A percentile compares a stretch with the other conserved stretches of the same genome.
Conservation (phyloP, 2,329 filamentous ascomycete genomes). For the Cladorrhinum sp. region DNA sequence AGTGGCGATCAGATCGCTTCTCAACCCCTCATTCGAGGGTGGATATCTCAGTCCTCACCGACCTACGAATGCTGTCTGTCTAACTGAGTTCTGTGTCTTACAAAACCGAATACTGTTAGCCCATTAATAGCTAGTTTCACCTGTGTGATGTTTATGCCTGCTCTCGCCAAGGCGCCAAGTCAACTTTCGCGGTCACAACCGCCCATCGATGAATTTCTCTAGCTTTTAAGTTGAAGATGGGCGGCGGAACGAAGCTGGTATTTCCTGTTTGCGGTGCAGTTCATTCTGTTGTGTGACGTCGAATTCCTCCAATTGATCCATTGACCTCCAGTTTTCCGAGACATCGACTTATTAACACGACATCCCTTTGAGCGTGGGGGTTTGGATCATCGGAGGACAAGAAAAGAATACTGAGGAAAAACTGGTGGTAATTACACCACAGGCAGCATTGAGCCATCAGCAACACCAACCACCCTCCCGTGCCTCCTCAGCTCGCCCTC, state of each 20-base stretch:
- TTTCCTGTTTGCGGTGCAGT: constrained; percentile 1
- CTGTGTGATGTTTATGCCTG: neutral
- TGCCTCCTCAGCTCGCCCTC: neutral
- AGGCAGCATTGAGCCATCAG: neutral
- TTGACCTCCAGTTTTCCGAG: neutral
- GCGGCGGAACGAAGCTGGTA: neutral
- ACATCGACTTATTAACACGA: neutral
- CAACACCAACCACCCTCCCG: neutral
- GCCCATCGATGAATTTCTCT: neutral
- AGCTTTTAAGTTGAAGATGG: neutral
- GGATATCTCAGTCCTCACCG: neutral
- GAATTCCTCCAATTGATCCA: constrained; percentile 3
- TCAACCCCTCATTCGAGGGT: constrained; percentile 1
- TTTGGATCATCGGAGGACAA: neutral
- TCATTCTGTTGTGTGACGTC: constrained; percentile 1
- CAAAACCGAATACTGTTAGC: neutral
- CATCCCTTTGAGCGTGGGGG: neutral
- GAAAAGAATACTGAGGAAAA: neutral
- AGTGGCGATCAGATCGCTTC: neutral
- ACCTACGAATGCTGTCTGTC: neutral
- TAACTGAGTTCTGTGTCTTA: neutral
- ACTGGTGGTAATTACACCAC: neutral
- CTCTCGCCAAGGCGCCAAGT: neutral
- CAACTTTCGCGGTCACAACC: neutral
- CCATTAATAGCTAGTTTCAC: neutral